Conservation (phyloP, 2,329 filamentous ascomycete genomes). For the Dothistroma septosporum region DNA sequence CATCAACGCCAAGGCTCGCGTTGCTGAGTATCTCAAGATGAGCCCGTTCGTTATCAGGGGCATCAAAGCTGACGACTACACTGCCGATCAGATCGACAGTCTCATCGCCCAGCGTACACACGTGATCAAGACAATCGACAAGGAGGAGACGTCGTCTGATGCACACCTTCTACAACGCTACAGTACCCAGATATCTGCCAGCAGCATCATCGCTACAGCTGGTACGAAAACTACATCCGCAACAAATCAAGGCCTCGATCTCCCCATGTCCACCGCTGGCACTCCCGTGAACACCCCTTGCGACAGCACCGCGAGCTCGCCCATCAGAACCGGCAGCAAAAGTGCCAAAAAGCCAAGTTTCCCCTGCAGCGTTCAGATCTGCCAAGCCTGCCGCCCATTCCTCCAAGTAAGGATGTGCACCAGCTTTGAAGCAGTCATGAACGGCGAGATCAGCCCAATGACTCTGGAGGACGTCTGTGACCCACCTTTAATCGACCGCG, state of each 20-base stretch:
- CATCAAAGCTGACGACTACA: constrained; percentile 43
- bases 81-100: constrained; percentile 38
- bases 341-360: constrained; percentile 1
- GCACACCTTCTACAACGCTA: not conserved
- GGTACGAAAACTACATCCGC: constrained; percentile 17
- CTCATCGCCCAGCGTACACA: constrained; percentile 42
- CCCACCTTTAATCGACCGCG: constrained; percentile 38
- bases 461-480: constrained; percentile 29
- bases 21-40: constrained; percentile 33
- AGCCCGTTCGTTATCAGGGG: constrained; percentile 41
- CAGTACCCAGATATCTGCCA: constrained; percentile 2
- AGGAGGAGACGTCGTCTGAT: constrained; percentile 8
- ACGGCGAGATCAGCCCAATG: constrained; percentile 34
- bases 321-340: constrained; percentile 13
- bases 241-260: constrained; percentile 10
- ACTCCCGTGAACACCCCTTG: constrained; percentile 6
- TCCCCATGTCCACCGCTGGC: constrained; percentile 9
- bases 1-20: constrained; percentile 22
- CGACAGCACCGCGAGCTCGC: constrained; percentile 10
- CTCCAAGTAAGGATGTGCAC: constrained; percentile 46
- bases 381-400: constrained; percentile 49
- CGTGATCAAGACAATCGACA: constrained; percentile 28
- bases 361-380: constrained; percentile 45
- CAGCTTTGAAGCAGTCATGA: constrained; percentile 44
- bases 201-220: constrained; percentile 28